Percentiles rank a stretch among this genome's conserved stretches.
These are phyloP conservation scores for Neurospora pannonica DNA, from an alignment of 495 filamentous ascomycete species.

Conservation along the genomic window DNA sequence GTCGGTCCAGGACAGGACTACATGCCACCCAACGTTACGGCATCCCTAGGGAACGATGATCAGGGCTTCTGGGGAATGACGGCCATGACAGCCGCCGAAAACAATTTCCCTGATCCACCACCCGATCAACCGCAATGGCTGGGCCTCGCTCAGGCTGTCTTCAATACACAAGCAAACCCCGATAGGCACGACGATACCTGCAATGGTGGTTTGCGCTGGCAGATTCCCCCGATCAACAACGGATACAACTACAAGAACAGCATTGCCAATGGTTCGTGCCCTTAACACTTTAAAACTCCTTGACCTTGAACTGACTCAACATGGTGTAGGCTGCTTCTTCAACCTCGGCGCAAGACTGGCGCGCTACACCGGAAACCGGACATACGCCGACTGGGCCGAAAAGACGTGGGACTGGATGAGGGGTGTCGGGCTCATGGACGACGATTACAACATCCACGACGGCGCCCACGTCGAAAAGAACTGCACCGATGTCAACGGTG, in stretches of 20 bases:
- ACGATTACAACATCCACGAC: conserved; percentile 61
- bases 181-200: conserved; percentile 56
- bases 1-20: conserved; percentile 57
- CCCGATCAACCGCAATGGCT: conserved; percentile 55
- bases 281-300: neutral
- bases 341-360: conserved; percentile 72
- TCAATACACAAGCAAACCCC: conserved; percentile 54
- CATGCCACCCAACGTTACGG: conserved; percentile 61
- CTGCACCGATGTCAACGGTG: conserved; percentile 52
- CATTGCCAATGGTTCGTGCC: conserved; percentile 4
- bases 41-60: conserved; percentile 77
- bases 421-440: conserved; percentile 52
- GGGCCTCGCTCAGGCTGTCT: conserved; percentile 67
- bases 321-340: conserved; percentile 76
- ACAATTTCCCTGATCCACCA: conserved; percentile 56
- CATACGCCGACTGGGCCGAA: conserved; percentile 68
- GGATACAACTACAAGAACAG: conserved; percentile 90
- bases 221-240: conserved; percentile 65
- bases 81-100: conserved; percentile 64
- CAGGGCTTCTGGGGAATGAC: conserved; percentile 71
- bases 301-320: neutral
- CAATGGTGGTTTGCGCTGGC: conserved; percentile 72
- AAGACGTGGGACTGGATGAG: conserved; percentile 65
- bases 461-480: conserved; percentile 57
- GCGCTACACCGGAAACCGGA: conserved; percentile 65